Evolutionary conservation across 2,329 filamentous ascomycete genomes (phyloP).

Genomic region (Penicillium freii): DNA sequence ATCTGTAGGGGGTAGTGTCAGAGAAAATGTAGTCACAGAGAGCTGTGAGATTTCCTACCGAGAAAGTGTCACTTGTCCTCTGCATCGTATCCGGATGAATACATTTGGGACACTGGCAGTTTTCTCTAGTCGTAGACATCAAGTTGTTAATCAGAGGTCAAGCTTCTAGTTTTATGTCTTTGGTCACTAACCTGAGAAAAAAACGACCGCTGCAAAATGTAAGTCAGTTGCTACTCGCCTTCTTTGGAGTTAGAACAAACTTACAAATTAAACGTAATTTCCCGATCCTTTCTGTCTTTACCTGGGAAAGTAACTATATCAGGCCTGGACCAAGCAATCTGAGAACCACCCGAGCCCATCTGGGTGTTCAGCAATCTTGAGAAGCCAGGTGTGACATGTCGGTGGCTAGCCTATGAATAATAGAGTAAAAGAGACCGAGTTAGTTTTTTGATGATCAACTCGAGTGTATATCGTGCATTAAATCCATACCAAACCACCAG

Average conservation of each 20-base stretch:
- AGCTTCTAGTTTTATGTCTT: not conserved
- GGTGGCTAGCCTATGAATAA: not conserved
- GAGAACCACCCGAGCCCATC: not conserved
- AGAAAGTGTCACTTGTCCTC: slow-evolving; percentile 66
- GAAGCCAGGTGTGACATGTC: not conserved
- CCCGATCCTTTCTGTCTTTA: not conserved
- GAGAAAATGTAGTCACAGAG: not conserved
- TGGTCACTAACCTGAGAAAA: slow-evolving; percentile 18
- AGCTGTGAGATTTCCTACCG: slow-evolving; percentile 43
- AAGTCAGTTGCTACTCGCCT: not conserved
- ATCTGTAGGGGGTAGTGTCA: slow-evolving; percentile 40
- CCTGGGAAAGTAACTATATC: not conserved
- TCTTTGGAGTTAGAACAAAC: not conserved
- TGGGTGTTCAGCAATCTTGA: not conserved
- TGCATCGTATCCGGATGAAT: slow-evolving; percentile 70
- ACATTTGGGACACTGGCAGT: slow-evolving; percentile 67
- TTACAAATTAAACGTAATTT: not conserved
- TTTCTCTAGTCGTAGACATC: slow-evolving; percentile 54
- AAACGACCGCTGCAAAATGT: slow-evolving; percentile 15
- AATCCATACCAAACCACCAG: not conserved
- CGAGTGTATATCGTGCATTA: no score
- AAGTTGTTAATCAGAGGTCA: not conserved
- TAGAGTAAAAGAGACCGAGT: not conserved
- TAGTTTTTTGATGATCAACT: not conserved
- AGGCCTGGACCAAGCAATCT: not conserved